Evolutionary conservation across 2,329 filamentous ascomycete genomes (phyloP).

Genomic region (Cladosporium sp.): DNA sequence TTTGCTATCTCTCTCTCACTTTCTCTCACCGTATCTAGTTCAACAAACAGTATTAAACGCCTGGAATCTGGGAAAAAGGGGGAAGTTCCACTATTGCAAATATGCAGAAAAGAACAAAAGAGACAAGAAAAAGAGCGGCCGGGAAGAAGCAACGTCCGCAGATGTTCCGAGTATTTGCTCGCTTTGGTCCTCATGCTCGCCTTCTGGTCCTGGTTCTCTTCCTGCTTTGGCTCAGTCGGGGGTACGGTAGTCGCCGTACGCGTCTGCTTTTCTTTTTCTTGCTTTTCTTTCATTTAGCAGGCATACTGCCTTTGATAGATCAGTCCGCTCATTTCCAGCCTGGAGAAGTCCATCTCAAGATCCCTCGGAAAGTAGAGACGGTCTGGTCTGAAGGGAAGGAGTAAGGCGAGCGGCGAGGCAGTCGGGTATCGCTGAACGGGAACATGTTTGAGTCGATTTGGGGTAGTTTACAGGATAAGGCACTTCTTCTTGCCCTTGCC

Average conservation of each 20-base stretch:
- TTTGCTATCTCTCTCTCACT: background rate
- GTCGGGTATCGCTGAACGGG: constrained; percentile 10
- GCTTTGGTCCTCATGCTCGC: background rate
- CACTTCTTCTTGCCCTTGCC: constrained; percentile 66
- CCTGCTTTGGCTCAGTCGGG: background rate
- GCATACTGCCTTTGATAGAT: background rate
- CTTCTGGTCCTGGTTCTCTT: background rate
- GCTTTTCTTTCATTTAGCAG: background rate
- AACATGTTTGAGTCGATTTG: constrained; percentile 11
- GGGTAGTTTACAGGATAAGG: constrained; percentile 70
- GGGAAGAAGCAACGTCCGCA: background rate
- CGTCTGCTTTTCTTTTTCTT: background rate
- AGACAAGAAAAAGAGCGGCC: background rate
- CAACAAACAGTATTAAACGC: constrained; percentile 4
- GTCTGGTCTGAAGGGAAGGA: background rate
- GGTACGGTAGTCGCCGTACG: background rate
- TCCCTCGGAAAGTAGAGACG: background rate
- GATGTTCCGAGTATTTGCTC: background rate
- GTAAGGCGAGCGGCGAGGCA: background rate
- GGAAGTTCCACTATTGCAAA: constrained; percentile 4
- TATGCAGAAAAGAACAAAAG: background rate
- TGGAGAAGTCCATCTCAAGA: background rate
- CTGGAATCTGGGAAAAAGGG: background rate
- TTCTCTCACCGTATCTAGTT: background rate
- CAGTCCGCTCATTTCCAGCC: background rate